Evolutionary conservation across 305 asterid species (phyloP), one percentile per base, ranked within the genome.

Genomic region (Coffea humblotiana): DNA sequence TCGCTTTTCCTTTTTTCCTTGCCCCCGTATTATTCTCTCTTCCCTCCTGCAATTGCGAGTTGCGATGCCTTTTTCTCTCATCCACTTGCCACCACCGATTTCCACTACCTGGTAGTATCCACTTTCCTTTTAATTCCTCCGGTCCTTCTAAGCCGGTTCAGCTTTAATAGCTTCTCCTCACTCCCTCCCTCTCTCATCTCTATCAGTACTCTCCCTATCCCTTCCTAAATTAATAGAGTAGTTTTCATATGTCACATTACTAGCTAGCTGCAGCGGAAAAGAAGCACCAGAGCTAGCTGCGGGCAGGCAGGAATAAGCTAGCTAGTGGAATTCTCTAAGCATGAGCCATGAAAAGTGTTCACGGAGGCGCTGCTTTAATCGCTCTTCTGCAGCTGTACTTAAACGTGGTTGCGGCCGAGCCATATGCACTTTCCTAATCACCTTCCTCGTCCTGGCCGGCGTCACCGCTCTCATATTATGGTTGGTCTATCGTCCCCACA

Each of bases 401-500:
- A 52, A 52, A 52, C 19, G 78, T 75, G 72, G 56, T 71, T 74
- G 82, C 11, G 84, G 83, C 47, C 81, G 83, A 12, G 49, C 77
- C 80, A 52, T 89, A 54, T 72, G 82, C 82, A 10, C 72, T 25
- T 18, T 80, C 84, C 49, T 88, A 43, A 47, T 81, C 81, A 35
- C 72, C 82, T 9, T 86, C 63, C 79, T 91, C 1, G 3, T 91
- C 67, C 48, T 91, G 43, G 90, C 84, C 60, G 92, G 86, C 45
- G 65, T 87, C 79, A 67, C 89, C 74, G 85, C 81, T 18, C 92
- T 92, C 79, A 82, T 83, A 4, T 58, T 87, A 58, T 92, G 93
- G 93, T 61, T 92, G 29, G 79, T 92, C 9, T 90, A 88, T 70
- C 91, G 91, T 23, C 94, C 97, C 74, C 85, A 85, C 71, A 71